Percentiles rank a stretch among this genome's conserved stretches.
These are phyloP conservation scores for Tephrocybe rancida DNA, from an alignment of 768 basidiomycete genomes.

Conservation along the genomic window DNA sequence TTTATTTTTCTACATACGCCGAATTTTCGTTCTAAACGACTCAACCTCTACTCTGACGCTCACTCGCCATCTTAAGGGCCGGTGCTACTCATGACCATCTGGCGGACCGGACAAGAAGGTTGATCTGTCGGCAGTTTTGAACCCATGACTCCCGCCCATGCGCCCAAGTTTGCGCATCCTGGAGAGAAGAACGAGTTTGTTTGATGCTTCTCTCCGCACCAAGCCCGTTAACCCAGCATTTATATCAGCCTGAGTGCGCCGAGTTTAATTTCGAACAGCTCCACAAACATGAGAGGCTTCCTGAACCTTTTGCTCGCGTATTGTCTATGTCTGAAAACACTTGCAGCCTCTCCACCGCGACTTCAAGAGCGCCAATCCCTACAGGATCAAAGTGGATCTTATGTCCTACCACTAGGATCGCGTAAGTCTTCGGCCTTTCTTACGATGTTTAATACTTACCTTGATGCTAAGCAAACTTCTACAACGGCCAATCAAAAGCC, in stretches of 20 bases:
- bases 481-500: slow-evolving; percentile 29
- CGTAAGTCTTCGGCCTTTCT: slow-evolving; percentile 9
- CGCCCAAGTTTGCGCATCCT: slow-evolving; percentile 2
- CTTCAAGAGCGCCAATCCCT: slow-evolving; percentile 19
- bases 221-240: slow-evolving; percentile 11
- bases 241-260: slow-evolving; percentile 3
- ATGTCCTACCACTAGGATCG: slow-evolving; percentile 24
- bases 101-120: slow-evolving; percentile 13
- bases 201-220: slow-evolving; percentile 17
- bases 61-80: no score
- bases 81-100: not conserved
- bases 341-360: not conserved
- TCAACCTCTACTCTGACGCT: not conserved
- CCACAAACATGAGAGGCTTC: slow-evolving; percentile 13
- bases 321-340: slow-evolving; percentile 6
- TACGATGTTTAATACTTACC: not conserved
- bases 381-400: slow-evolving; percentile 22
- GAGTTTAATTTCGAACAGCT: not conserved
- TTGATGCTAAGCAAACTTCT: slow-evolving; percentile 16
- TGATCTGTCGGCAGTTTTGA: slow-evolving; percentile 1
- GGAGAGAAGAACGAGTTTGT: slow-evolving; percentile 1
- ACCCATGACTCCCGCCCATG: slow-evolving; percentile 18
- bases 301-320: slow-evolving; percentile 12
- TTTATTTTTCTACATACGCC: not conserved
- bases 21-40: no score